phyloP scores from a whole-genome alignment of 176 grass and related monocot genomes.

The Otatea glauca region DNA sequence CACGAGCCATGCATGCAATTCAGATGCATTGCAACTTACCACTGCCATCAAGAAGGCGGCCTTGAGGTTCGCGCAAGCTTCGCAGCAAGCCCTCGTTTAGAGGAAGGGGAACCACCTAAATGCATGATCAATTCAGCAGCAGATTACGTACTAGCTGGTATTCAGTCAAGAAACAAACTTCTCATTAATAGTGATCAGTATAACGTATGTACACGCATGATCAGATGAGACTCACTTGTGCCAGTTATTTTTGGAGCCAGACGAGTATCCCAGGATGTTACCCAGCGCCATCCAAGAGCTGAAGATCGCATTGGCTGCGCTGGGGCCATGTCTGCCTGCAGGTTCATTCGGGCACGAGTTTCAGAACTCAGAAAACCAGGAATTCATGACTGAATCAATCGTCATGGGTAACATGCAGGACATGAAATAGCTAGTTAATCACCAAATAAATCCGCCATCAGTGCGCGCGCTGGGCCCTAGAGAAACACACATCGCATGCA shows the following conservation, averaged over 20 bases:
- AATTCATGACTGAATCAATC: background rate
- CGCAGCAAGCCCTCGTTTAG: slow-evolving; percentile 68
- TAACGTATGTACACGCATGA: background rate
- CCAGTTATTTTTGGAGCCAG: slow-evolving; percentile 67
- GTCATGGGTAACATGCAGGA: background rate
- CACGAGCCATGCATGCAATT: background rate
- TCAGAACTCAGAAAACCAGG: background rate
- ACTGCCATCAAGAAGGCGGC: slow-evolving; percentile 83
- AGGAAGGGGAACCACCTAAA: slow-evolving; percentile 81
- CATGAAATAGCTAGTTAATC: background rate
- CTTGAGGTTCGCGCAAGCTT: slow-evolving; percentile 83
- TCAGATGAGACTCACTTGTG: slow-evolving; percentile 42
- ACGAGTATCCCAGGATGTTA: slow-evolving; percentile 84
- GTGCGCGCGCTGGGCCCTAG: background rate
- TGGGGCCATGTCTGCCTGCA: background rate
- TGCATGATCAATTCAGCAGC: background rate
- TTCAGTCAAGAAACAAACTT: background rate
- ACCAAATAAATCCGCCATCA: background rate
- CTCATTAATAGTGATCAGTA: background rate
- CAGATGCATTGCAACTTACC: slow-evolving; percentile 11
- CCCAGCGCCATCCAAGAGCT: slow-evolving; percentile 88
- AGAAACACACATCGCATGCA: background rate
- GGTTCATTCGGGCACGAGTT: background rate
- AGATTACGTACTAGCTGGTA: background rate
- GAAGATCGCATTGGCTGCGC: slow-evolving; percentile 80